These are phyloP conservation scores for Bryum argenteum DNA, from an alignment of 225 moss, liverwort and hornwort genomes.

Conservation along the genomic window DNA sequence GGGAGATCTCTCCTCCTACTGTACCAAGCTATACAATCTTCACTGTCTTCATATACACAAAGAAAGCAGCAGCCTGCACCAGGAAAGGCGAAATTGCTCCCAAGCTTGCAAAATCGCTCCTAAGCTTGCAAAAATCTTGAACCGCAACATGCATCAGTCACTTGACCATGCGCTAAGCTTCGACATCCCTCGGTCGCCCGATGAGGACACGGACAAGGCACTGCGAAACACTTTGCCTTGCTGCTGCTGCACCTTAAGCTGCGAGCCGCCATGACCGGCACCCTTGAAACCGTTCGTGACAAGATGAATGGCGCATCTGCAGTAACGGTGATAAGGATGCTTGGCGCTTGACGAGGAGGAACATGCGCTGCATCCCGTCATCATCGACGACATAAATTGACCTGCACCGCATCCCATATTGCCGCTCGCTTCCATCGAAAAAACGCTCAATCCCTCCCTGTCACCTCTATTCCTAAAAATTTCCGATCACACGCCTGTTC, in stretches of 20 bases:
- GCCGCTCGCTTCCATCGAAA: slow-evolving; percentile 52
- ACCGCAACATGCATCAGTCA: slow-evolving; percentile 32
- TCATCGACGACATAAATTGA: slow-evolving; percentile 41
- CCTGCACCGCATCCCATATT: slow-evolving; percentile 37
- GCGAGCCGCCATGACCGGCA: slow-evolving; percentile 34
- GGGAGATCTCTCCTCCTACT: slow-evolving; percentile 25
- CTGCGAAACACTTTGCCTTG: slow-evolving; percentile 19
- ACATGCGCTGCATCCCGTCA: slow-evolving; percentile 56
- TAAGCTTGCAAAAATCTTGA: not conserved
- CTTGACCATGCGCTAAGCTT: slow-evolving; percentile 57
- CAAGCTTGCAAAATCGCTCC: slow-evolving; percentile 22
- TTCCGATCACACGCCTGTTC: slow-evolving; percentile 29
- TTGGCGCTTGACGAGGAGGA: slow-evolving; percentile 53
- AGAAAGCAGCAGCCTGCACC: no score
- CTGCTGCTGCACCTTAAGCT: slow-evolving; percentile 54
- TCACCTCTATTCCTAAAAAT: slow-evolving; percentile 32
- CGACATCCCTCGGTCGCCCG: slow-evolving; percentile 52
- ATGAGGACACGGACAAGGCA: slow-evolving; percentile 33
- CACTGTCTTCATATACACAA: no score
- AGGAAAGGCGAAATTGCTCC: slow-evolving; percentile 22
- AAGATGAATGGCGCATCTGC: slow-evolving; percentile 57
- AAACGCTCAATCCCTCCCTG: slow-evolving; percentile 13
- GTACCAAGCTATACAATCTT: no score
- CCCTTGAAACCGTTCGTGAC: slow-evolving; percentile 56
- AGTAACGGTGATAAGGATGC: slow-evolving; percentile 58